These are phyloP conservation scores for Fusarium armeniacum DNA, from an alignment of 2,329 filamentous ascomycete genomes.

Conservation along the genomic window DNA sequence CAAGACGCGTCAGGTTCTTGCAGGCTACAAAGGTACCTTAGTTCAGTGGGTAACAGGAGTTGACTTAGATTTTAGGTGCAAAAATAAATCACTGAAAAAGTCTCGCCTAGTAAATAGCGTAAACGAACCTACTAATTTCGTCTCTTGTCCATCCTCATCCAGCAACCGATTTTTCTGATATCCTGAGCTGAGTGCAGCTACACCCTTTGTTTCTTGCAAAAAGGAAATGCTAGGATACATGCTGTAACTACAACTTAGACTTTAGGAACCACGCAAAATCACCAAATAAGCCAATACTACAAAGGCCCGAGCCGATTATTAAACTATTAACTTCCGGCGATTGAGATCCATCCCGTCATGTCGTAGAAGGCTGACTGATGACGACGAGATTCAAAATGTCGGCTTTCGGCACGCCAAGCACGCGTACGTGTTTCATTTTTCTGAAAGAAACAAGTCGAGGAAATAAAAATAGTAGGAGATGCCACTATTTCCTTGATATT, in stretches of 20 bases:
- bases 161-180: too few species aligned
- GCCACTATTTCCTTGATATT: constrained; percentile 32
- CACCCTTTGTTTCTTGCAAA: too few species aligned
- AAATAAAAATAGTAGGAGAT: constrained; percentile 21
- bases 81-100: background rate
- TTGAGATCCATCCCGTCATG: background rate
- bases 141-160: background rate
- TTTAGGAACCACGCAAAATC: too few species aligned
- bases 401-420: constrained; percentile 19
- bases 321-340: constrained; percentile 1
- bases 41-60: background rate
- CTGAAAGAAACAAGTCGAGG: constrained; percentile 2
- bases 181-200: too few species aligned
- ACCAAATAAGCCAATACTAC: too few species aligned
- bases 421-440: background rate
- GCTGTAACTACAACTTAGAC: too few species aligned
- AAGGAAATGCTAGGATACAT: too few species aligned
- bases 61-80: background rate
- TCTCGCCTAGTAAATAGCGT: background rate
- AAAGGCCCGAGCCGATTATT: background rate
- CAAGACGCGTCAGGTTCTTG: background rate
- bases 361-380: constrained; percentile 20
- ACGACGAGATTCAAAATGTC: constrained; percentile 29
- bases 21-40: too few species aligned
- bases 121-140: background rate